phyloP scores from a whole-genome alignment of 1,284 basidiomycete genomes.

The Rhodotorula glutinis region DNA sequence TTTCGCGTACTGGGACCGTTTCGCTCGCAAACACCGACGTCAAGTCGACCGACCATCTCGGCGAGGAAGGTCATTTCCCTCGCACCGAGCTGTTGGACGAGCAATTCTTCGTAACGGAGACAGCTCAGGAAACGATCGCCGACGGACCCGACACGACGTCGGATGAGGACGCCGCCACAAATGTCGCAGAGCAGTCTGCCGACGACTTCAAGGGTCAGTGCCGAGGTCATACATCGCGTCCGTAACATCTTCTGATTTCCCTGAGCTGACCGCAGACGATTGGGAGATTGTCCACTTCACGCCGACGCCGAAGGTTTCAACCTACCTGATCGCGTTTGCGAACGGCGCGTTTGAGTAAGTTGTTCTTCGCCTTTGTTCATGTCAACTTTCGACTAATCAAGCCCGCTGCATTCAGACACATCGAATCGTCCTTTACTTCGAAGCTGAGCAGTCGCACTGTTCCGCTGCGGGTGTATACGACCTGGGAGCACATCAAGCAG shows the following conservation, averaged over 20 bases:
- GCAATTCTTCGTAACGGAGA: slow-evolving; percentile 8
- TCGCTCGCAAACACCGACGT: slow-evolving; percentile 81
- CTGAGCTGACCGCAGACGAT: neutral
- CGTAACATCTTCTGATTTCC: too few relatives aligned
- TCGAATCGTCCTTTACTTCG: slow-evolving; percentile 74
- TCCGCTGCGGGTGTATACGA: slow-evolving; percentile 80
- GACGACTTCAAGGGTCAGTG: neutral
- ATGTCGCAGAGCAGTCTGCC: neutral
- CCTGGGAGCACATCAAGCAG: slow-evolving; percentile 80
- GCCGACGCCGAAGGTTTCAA: slow-evolving; percentile 63
- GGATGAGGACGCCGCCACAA: neutral
- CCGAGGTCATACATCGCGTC: too few relatives aligned
- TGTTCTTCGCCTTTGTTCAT: too few relatives aligned
- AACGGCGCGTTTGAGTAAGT: slow-evolving; percentile 69
- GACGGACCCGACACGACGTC: neutral
- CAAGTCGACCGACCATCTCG: slow-evolving; percentile 52
- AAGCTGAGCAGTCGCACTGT: slow-evolving; percentile 77
- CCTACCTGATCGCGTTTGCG: slow-evolving; percentile 87
- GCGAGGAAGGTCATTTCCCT: slow-evolving; percentile 6
- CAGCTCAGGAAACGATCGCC: slow-evolving; percentile 10
- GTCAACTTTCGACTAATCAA: too few relatives aligned
- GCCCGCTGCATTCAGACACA: slow-evolving; percentile 50
- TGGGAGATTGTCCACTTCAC: slow-evolving; percentile 49
- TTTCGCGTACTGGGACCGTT: slow-evolving; percentile 63
- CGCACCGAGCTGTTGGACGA: neutral